Conservation (phyloP, 2,329 filamentous ascomycete species). For the Sporothrix euskadiensis region DNA sequence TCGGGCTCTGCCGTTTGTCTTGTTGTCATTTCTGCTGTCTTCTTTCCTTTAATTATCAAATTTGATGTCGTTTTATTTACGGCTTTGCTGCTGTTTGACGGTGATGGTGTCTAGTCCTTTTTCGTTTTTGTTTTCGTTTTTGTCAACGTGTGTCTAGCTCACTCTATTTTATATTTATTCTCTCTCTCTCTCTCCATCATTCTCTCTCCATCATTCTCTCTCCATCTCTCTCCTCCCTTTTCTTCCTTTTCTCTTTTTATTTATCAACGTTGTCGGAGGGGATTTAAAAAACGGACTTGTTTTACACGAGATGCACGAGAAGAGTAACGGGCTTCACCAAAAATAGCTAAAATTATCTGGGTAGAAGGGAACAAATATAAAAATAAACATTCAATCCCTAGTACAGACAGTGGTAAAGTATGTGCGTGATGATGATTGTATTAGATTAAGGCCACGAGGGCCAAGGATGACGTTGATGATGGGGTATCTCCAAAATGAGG, state of each 20-base stretch:
- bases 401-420: background rate
- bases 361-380: constrained; percentile 14
- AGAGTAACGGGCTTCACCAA: background rate
- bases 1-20: background rate
- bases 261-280: background rate
- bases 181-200: background rate
- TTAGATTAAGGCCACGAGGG: background rate
- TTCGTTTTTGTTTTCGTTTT: background rate
- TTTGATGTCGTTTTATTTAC: constrained; percentile 1
- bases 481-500: background rate
- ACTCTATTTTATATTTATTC: constrained; percentile 6
- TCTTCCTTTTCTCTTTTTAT: background rate
- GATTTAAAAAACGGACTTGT: background rate
- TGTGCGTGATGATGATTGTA: background rate
- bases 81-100: constrained; percentile 1
- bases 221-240: constrained; percentile 11
- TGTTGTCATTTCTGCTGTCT: background rate
- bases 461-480: background rate
- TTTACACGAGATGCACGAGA: constrained; percentile 5
- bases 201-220: background rate
- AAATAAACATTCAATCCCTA: background rate
- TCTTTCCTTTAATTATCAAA: background rate
- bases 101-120: constrained; percentile 9
- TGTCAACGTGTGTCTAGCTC: constrained; percentile 11
- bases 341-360: constrained; percentile 6